Evolutionary conservation across 805 yeast species (phyloP), one percentile per base, ranked within the genome.

Genomic region (Cyberlindnera bimundalis): DNA sequence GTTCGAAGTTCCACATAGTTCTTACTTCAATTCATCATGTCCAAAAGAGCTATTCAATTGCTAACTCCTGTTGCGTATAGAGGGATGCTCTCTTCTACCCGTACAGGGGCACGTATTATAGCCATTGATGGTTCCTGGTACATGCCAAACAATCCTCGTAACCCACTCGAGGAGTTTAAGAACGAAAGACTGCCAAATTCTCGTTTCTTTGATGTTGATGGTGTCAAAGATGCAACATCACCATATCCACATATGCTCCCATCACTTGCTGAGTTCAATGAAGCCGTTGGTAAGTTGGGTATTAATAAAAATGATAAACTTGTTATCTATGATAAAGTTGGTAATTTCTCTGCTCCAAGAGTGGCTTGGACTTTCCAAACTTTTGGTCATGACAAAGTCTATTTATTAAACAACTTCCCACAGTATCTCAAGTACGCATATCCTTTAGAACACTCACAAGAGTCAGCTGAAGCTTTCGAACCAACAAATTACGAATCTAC

Each of bases 221-320:
- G 65, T 17, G 65, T 86, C 38, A 76, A 76, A 39, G 85, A 84
- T 47, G 62, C 61, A 2, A 43, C 63, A 0, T 79, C 87, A 12
- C 67, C 73, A 14, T 90, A 74, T 55, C 97, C 99, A 2, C 98
- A 93, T 56, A 93, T 90, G 97, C 68, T 90, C 11, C 98, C 98
- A 2, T 61, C 71, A 6, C 58, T 67, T 20, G 65, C 63, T 2
- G 70, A 68, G 4, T 91, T 88, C 61, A 76, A 76, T 37, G 34
- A 53, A 5, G 71, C 75, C 1, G 68, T 81, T 51, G 62, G 73
- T 10, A 55, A 71, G 13, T 60, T 87, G 43, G 93, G 93, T 1
- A 56, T 86, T 21, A 48, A 55, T 3, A 64, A 64, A 19, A 64
- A 67, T 36, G 93, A 90, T 50, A 64, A 68, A 12, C 58, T 93